Base-by-base conservation (phyloP, 805 yeast species). In the Barnettozyma wickerhamii region DNA sequence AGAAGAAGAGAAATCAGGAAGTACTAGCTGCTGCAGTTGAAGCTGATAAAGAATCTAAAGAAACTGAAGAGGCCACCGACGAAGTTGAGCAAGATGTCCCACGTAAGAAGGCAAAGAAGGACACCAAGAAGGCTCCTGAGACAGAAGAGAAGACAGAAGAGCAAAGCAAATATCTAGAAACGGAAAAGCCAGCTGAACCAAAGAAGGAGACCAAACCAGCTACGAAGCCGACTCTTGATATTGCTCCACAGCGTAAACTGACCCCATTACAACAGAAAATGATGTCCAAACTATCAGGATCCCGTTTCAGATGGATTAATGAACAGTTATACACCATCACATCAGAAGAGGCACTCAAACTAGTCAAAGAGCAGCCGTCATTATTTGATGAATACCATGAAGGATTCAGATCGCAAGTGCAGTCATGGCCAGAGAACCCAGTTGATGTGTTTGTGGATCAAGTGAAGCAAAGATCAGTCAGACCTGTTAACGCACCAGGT, bases 351-450 rank as follows among this genome's bases (percentile, higher is more conserved):
- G 98, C 99, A 0, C 66, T 87, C 20, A 67, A 72, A 19, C 64
- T 93, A 46, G 79, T 93, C 31, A 68, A 75, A 42, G 77, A 81
- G 13, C 95, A 90, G 52, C 99, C 99, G 0, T 78, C 79, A 19
- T 69, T 93, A 46, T 93, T 90, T 60, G 93, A 87, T 50, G 98
- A 91, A 58, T 93, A 93, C 55, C 99, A 95, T 59, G 83, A 80
- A 42, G 99, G 99, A 0, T 93, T 93, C 71, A 73, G 95, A 52
- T 82, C 90, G 12, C 99, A 93, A 62, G 98, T 93, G 14, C 89
- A 85, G 56, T 74, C 88, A 17, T 93, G 99, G 99, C 99, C 99
- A 3, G 96, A 91, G 64, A 93, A 93, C 56, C 99, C 99, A 1
- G 96, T 93, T n/a, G 84, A 89, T 63, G 83, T 84, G 3, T 85